phyloP scores from a whole-genome alignment of 2,329 filamentous ascomycete genomes.

The Remersonia thermophila region DNA sequence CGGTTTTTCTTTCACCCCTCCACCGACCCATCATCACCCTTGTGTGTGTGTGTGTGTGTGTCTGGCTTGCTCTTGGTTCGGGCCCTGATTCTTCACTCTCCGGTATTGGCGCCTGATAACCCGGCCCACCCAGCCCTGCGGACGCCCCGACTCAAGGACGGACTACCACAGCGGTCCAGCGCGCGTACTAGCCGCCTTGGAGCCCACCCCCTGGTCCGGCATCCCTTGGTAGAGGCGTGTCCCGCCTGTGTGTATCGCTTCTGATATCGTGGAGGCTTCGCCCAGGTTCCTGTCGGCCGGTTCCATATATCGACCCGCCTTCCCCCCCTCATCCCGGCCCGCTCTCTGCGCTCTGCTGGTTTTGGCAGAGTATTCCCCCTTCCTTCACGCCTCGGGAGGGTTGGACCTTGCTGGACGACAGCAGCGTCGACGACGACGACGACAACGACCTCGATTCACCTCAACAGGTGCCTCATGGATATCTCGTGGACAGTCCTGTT shows the following conservation, averaged over 20 bases:
- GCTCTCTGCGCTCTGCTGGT: slow-evolving; percentile 1
- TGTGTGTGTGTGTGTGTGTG: not conserved
- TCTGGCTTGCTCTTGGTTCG: slow-evolving; percentile 12
- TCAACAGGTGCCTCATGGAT: slow-evolving; percentile 14
- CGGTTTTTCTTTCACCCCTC: slow-evolving; percentile 1
- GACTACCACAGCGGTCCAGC: not conserved
- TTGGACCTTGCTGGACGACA: slow-evolving; percentile 7
- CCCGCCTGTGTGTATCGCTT: too few relatives aligned
- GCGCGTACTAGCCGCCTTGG: not conserved
- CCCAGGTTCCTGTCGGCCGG: slow-evolving; percentile 1
- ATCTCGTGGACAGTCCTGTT: slow-evolving; percentile 6
- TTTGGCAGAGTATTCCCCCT: not conserved
- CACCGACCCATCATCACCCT: too few relatives aligned
- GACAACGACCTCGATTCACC: too few relatives aligned
- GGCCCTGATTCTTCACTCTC: slow-evolving; percentile 6
- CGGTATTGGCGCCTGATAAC: slow-evolving; percentile 15
- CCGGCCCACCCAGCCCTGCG: not conserved
- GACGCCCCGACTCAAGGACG: not conserved
- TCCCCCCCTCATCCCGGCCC: not conserved
- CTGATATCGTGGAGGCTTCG: slow-evolving; percentile 14
- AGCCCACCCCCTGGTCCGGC: not conserved
- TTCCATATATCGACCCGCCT: slow-evolving; percentile 7
- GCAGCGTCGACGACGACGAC: slow-evolving; percentile 1
- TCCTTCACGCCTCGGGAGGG: not conserved
- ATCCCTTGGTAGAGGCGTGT: slow-evolving; percentile 8